Percentiles rank a stretch among this genome's conserved stretches.
Conservation (phyloP, 352 stramenopile species). For the Globisporangium alternatum region DNA sequence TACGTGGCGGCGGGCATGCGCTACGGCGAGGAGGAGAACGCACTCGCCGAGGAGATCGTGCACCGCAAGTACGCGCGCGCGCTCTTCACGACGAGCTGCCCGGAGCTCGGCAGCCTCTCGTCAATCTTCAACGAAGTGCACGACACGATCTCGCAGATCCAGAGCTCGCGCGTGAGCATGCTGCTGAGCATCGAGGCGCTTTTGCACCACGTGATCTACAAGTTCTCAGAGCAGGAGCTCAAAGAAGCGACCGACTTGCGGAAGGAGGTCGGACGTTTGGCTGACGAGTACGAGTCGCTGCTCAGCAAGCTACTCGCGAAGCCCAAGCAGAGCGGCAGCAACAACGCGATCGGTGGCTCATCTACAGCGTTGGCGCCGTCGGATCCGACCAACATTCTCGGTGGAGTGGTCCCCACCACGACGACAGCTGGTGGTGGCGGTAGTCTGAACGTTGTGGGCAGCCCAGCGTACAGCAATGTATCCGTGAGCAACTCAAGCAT, state of each 20-base stretch:
- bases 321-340: constrained; percentile 37
- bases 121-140: constrained; percentile 83
- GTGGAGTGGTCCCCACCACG: neutral
- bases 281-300: constrained; percentile 80
- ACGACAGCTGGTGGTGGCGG: neutral
- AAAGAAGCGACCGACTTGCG: constrained; percentile 68
- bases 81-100: constrained; percentile 84
- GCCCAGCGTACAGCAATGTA: constrained; percentile 11
- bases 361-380: constrained; percentile 10
- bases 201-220: constrained; percentile 58
- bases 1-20: constrained; percentile 61
- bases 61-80: constrained; percentile 74
- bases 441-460: constrained; percentile 3
- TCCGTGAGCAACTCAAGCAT: constrained; percentile 8
- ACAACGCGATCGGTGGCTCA: constrained; percentile 20
- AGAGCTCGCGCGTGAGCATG: constrained; percentile 83
- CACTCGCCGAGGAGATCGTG: constrained; percentile 68
- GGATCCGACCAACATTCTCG: constrained; percentile 20
- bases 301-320: constrained; percentile 82
- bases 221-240: constrained; percentile 72
- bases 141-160: constrained; percentile 75
- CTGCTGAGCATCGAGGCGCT: constrained; percentile 76
- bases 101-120: constrained; percentile 66
- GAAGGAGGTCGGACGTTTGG: constrained; percentile 61
- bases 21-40: constrained; percentile 69